Evolutionary conservation across 495 filamentous ascomycete species (phyloP).

Genomic region (Barbatosphaeria neglecta): DNA sequence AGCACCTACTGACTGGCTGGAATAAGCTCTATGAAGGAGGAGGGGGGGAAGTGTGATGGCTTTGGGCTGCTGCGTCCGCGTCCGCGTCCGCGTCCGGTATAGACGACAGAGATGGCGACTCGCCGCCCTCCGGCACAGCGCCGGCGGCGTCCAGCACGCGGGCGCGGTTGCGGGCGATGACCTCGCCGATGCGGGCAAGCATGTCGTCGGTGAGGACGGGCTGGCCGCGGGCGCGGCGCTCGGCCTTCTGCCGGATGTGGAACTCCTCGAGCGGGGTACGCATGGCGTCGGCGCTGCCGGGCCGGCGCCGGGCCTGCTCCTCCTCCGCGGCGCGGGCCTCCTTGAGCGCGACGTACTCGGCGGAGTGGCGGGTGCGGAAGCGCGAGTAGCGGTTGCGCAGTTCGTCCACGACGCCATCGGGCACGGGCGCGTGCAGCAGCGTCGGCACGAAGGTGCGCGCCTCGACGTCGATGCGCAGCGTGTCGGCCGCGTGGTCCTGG

Average conservation of each 20-base stretch:
- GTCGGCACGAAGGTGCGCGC: slow-evolving; percentile 63
- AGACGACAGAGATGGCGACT: too few species aligned
- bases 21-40: too few species aligned
- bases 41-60: too few species aligned
- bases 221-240: slow-evolving; percentile 32
- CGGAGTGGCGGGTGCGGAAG: slow-evolving; percentile 72
- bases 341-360: slow-evolving; percentile 50
- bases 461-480: slow-evolving; percentile 64
- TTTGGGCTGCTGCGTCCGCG: too few species aligned
- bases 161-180: slow-evolving; percentile 46
- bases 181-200: slow-evolving; percentile 52
- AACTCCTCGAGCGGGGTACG: slow-evolving; percentile 42
- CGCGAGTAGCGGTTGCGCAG: slow-evolving; percentile 72
- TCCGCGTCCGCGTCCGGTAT: background rate
- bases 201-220: slow-evolving; percentile 46
- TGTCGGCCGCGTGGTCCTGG: slow-evolving; percentile 56
- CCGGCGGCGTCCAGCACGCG: background rate
- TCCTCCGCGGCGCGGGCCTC: slow-evolving; percentile 40
- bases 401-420: slow-evolving; percentile 69
- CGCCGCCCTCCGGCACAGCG: background rate
- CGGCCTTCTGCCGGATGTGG: slow-evolving; percentile 28
- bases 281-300: slow-evolving; percentile 42
- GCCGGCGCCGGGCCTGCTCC: slow-evolving; percentile 31
- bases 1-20: too few species aligned
- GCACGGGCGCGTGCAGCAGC: slow-evolving; percentile 66